Percentiles rank a stretch among this genome's conserved stretches.
Conservation (phyloP, 2,329 filamentous ascomycete genomes). For the Cladophialophora carrionii region DNA sequence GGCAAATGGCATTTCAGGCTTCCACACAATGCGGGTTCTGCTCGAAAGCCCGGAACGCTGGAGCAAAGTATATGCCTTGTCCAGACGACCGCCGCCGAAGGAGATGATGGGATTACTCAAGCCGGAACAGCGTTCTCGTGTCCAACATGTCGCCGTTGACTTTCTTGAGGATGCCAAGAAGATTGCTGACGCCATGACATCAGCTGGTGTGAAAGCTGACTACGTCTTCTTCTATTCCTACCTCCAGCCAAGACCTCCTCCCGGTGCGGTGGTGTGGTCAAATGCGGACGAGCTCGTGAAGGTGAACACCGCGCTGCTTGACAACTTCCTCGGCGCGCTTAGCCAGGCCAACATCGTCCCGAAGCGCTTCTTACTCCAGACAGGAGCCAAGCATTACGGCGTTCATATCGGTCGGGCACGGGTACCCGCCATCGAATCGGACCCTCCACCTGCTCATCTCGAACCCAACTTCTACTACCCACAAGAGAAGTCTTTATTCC, state of each 20-base stretch:
- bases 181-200: conserved; percentile 38
- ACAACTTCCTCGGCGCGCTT: conserved; percentile 55
- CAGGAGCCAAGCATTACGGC: conserved; percentile 59
- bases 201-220: conserved; percentile 40
- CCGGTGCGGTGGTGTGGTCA: conserved; percentile 52
- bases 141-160: conserved; percentile 50
- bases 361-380: conserved; percentile 55
- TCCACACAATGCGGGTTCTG: conserved; percentile 56
- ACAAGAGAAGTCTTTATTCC: conserved; percentile 56
- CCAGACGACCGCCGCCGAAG: conserved; percentile 49
- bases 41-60: conserved; percentile 51
- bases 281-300: conserved; percentile 56
- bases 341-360: conserved; percentile 50
- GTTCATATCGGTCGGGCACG: conserved; percentile 53
- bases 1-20: conserved; percentile 59
- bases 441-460: conserved; percentile 48
- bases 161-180: conserved; percentile 42
- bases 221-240: conserved; percentile 61
- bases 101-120: conserved; percentile 42
- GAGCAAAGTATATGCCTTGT: conserved; percentile 58
- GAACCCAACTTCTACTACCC: conserved; percentile 61
- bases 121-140: conserved; percentile 45
- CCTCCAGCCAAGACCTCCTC: conserved; percentile 55
- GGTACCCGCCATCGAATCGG: conserved; percentile 53
- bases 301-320: conserved; percentile 52